These are phyloP conservation scores for Nepenthes alata DNA, from an alignment of 179 eudicot species.

Conservation along the genomic window DNA sequence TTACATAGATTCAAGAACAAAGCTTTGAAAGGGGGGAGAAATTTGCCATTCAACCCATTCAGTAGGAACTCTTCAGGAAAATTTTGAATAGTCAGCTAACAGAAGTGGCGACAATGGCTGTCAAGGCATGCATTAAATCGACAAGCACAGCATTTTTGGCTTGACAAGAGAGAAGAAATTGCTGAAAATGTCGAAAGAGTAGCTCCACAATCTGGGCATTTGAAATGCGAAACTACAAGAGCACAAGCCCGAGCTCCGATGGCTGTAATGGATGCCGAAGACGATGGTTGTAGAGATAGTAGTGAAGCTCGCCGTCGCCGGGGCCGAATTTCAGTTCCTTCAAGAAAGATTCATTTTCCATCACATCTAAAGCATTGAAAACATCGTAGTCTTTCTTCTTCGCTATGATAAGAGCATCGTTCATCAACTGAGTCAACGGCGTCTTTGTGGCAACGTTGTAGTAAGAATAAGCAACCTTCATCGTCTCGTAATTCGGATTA, in stretches of 20 bases:
- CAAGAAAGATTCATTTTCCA: constrained; percentile 58
- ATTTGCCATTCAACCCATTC: too few species aligned
- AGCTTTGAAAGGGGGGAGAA: too few species aligned
- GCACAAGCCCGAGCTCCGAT: constrained; percentile 69
- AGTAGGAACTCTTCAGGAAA: too few species aligned
- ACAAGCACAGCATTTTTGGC: too few species aligned
- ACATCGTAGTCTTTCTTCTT: constrained; percentile 57
- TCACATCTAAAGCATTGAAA: constrained; percentile 64
- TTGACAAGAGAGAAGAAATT: too few species aligned
- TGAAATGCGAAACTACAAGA: constrained; percentile 25
- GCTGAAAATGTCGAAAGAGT: too few species aligned
- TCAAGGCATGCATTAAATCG: too few species aligned
- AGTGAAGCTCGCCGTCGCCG: constrained; percentile 74
- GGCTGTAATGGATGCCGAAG: constrained; percentile 45
- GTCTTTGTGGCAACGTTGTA: constrained; percentile 64
- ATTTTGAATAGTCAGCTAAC: too few species aligned
- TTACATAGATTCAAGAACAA: too few species aligned
- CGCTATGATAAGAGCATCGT: constrained; percentile 64
- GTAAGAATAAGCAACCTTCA: constrained; percentile 73
- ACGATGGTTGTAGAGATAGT: constrained; percentile 67
- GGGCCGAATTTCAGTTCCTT: constrained; percentile 75
- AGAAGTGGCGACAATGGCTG: too few species aligned
- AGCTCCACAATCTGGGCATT: too few species aligned
- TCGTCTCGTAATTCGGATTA: constrained; percentile 40
- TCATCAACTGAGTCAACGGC: constrained; percentile 62